Percentiles rank a stretch among this genome's conserved stretches.
Conservation (phyloP, 768 basidiomycete genomes). For the Leccinum sublutescens region DNA sequence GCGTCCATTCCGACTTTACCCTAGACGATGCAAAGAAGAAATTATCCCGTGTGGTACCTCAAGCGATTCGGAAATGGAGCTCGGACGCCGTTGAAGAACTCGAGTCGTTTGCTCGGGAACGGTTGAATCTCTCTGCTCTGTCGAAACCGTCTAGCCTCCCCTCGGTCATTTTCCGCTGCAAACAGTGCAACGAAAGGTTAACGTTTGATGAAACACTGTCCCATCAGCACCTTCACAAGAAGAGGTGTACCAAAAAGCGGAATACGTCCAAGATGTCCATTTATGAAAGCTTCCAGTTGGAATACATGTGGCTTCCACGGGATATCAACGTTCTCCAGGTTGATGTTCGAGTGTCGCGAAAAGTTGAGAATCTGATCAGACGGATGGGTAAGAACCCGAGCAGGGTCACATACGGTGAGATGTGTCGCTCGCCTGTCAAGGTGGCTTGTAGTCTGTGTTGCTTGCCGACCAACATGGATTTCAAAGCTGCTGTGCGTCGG, state of each 20-base stretch:
- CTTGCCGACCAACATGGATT: conserved; percentile 1
- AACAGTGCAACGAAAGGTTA: not conserved
- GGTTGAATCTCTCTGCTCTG: not conserved
- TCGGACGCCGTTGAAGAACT: conserved; percentile 9
- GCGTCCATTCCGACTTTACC: not conserved
- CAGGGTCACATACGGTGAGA: not conserved
- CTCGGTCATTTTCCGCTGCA: conserved; percentile 14
- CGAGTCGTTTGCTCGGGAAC: conserved; percentile 4
- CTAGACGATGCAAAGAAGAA: not conserved
- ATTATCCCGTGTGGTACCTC: not conserved
- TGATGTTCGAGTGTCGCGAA: conserved; percentile 5
- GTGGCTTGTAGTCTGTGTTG: conserved; percentile 5
- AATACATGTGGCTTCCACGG: not conserved
- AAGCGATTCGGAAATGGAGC: conserved; percentile 7
- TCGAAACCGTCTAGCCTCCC: conserved; percentile 7
- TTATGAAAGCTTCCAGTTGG: not conserved
- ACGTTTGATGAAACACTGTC: conserved; percentile 10
- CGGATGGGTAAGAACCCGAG: conserved; percentile 7
- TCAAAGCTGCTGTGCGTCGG: conserved; percentile 5
- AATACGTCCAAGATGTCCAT: not conserved
- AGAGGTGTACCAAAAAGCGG: not conserved
- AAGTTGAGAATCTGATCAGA: conserved; percentile 11
- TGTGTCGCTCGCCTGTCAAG: conserved; percentile 7
- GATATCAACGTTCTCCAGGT: conserved; percentile 3
- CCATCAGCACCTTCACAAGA: conserved; percentile 8